Percentiles rank a stretch among this genome's conserved stretches.
phyloP scores from a whole-genome alignment of 305 asterid species.

The Stenogyne calaminthoides region DNA sequence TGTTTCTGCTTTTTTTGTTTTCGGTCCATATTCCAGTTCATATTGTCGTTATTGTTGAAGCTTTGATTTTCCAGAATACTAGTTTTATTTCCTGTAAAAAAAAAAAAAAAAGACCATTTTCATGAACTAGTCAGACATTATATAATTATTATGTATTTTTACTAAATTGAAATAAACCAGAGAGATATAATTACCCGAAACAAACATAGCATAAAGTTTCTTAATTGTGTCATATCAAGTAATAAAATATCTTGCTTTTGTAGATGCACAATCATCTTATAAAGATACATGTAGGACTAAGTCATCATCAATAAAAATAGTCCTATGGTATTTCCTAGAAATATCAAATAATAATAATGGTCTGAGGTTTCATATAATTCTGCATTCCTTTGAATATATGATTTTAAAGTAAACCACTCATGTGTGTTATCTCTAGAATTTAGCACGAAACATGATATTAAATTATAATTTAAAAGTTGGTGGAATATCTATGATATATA shows the following conservation, averaged over 20 bases:
- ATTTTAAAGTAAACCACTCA: too few species aligned
- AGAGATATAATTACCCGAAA: too few species aligned
- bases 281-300: constrained; percentile 23
- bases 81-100: too few species aligned
- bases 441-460: neutral
- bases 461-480: neutral
- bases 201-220: constrained; percentile 5
- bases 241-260: constrained; percentile 23
- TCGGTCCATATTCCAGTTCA: too few species aligned
- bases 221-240: constrained; percentile 24
- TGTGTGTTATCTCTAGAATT: neutral
- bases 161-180: too few species aligned
- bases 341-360: constrained; percentile 6
- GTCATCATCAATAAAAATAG: constrained; percentile 11
- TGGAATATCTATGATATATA: constrained; percentile 2
- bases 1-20: too few species aligned
- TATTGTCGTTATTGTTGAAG: too few species aligned
- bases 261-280: constrained; percentile 26
- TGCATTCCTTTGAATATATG: too few species aligned
- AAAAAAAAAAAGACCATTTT: too few species aligned
- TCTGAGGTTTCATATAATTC: constrained; percentile 22
- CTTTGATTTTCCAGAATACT: too few species aligned
- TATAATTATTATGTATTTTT: too few species aligned
- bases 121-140: neutral
- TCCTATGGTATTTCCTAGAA: constrained; percentile 8